These are phyloP conservation scores for Lactifluus pinguis DNA, from an alignment of 768 basidiomycete species.

Conservation along the genomic window DNA sequence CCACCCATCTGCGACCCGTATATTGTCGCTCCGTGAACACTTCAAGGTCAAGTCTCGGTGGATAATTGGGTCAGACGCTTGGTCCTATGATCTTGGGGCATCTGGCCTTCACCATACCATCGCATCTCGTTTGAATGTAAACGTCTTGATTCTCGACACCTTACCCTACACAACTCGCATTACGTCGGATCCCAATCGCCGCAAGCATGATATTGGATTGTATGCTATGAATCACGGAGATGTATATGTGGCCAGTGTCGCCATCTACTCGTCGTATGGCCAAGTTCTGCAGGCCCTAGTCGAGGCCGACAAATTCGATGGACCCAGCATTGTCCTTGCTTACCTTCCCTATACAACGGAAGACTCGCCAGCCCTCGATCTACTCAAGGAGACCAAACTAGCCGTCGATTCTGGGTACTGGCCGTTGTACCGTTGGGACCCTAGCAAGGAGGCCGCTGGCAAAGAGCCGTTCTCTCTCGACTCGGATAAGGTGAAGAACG, in stretches of 20 bases:
- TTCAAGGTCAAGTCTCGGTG: constrained; percentile 71
- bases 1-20: constrained; percentile 41
- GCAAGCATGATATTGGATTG: constrained; percentile 93
- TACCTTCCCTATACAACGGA: constrained; percentile 87
- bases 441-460: constrained; percentile 63
- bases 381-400: constrained; percentile 96
- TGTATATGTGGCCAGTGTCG: constrained; percentile 91
- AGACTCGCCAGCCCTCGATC: constrained; percentile 66
- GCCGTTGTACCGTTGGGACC: constrained; percentile 98
- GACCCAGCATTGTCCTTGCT: constrained; percentile 87
- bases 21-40: constrained; percentile 51
- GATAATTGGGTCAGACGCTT: constrained; percentile 98
- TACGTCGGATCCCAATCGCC: constrained; percentile 54
- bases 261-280: constrained; percentile 91
- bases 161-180: constrained; percentile 79
- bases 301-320: constrained; percentile 85
- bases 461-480: constrained; percentile 88
- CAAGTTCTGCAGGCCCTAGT: constrained; percentile 87
- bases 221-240: constrained; percentile 99
- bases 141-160: constrained; percentile 92
- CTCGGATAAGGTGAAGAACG: constrained; percentile 89
- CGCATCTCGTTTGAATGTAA: constrained; percentile 84
- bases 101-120: constrained; percentile 94
- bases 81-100: constrained; percentile 94
- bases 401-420: constrained; percentile 96